Evolutionary conservation across 306 rosid genomes (phyloP), one percentile per base, ranked within the genome.

Genomic region (Lathyrus aphaca): DNA sequence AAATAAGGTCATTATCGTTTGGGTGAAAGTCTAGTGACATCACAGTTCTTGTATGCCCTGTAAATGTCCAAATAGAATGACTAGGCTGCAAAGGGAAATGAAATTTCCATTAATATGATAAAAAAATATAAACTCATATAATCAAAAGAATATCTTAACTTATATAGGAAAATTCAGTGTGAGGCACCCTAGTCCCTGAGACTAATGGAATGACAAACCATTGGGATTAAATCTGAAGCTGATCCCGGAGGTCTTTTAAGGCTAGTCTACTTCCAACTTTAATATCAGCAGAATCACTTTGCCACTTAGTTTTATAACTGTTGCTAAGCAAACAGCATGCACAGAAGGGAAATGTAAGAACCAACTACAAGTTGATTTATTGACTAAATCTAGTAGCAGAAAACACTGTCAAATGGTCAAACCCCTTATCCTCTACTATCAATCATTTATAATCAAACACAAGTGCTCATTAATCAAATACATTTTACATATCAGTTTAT

Each of bases 1-100:
- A 92, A 71, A 92, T 76, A 80, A 92, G 86, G 80, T 88, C 96
- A 6, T 83, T 85, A 49, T 86, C 79, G 69, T 65, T 78, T 13
- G 96, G 98, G 76, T 88, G 96, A 77, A 92, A 92, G 79, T 92
- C 96, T 79, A 92, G 77, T 73, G 98, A 90, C 75, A 51, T 56
- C 50, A 89, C 96, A 70, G 84, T 63, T 32, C 38, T 32, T 45
- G 88, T 66, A 78, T 88, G 95, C 29, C 98, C 96, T 14, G 63
- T 77, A 79, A 92, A 88, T 42, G 86, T 90, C 59, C 88, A 79
- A 68, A 90, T 80, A 23, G 96, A 88, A 83, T 57, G 79, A 42
- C 88, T 66, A 23, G 91, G 93, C 98, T 92, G 91, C 83, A 86
- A 55, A 77, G 48, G 16, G 3, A 3, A 54, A 39, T n/a, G 62